Base-by-base conservation (phyloP, 1,139 yeast species). In the Blastobotrys raffinosifermentans region DNA sequence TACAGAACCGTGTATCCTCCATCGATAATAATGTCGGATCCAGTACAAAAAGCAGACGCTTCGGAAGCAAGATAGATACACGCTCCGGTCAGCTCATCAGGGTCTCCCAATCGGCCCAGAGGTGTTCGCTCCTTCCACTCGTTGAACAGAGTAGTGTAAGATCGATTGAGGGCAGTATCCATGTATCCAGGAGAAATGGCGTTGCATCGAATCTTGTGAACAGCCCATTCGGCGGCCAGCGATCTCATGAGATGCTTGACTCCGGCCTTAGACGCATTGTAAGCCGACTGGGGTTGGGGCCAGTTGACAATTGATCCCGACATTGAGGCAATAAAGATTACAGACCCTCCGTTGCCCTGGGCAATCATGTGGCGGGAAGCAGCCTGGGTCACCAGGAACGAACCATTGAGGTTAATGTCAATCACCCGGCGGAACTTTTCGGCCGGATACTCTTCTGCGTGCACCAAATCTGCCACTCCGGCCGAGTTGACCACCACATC, bases 251-350 rank as follows among this genome's bases (percentile, higher is more conserved):
- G 67, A 60, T 83, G 94, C 45, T 80, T 74, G 34, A 81, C 85
- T 38, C 91, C 94, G 16, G 94, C 93, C 66, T 84, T 84, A 49
- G 91, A 78, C 63, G 84, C 80, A 64, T 84, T 84, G 67, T 84
- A 84, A 15, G 89, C 87, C 34, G 85, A 78, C 63, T 84, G 94
- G 39, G 80, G 75, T 60, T 84, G 93, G 10, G 94, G 94, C 46
- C 77, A 75, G 61, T 84, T 84, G 47, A 82, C 89, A 53, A 84
- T 80, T 47, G 75, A 75, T 25, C 91, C 94, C 18, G 91, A 80
- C 91, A 84, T 84, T 39, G 93, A 73, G 7, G 80, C 80, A 34
- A 78, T 73, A 66, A 74, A 73, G 17, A 52, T 51, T 46, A 75
- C 59, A n/a, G 77, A 68, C 23, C 83, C 73, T 13, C 70, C 70